These are phyloP conservation scores for Epichloe gansuensis DNA, from an alignment of 2,329 filamentous ascomycete genomes.

Conservation along the genomic window DNA sequence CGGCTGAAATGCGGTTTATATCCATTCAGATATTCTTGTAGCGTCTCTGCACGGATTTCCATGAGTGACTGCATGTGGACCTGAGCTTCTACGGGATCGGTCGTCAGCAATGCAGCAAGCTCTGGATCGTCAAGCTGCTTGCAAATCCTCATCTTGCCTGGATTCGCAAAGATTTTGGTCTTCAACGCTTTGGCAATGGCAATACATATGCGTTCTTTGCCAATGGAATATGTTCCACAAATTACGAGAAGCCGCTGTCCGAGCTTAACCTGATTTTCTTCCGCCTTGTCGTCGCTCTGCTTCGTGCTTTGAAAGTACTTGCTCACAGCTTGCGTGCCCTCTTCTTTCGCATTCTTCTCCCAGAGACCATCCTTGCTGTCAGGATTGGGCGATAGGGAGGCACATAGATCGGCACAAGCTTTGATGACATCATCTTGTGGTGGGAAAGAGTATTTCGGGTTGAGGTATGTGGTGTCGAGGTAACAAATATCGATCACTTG, in stretches of 20 bases:
- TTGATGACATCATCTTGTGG: conserved; percentile 76
- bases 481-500: conserved; percentile 95
- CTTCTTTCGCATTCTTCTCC: conserved; percentile 30
- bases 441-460: conserved; percentile 90
- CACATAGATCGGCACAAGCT: conserved; percentile 79
- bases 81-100: conserved; percentile 71
- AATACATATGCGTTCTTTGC: conserved; percentile 90
- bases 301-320: conserved; percentile 37
- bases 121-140: conserved; percentile 77
- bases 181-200: conserved; percentile 78
- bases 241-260: conserved; percentile 67
- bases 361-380: conserved; percentile 35
- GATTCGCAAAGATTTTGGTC: conserved; percentile 80
- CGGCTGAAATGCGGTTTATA: conserved; percentile 74
- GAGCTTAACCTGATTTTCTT: conserved; percentile 10
- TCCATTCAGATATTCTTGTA: conserved; percentile 75
- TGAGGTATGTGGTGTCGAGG: conserved; percentile 92
- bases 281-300: conserved; percentile 17
- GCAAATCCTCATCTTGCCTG: conserved; percentile 75
- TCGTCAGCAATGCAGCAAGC: conserved; percentile 64
- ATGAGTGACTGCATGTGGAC: conserved; percentile 97
- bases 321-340: conserved; percentile 34
- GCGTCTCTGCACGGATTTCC: conserved; percentile 82
- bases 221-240: conserved; percentile 94
- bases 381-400: conserved; percentile 58